A percentile compares a stretch with the other conserved stretches of the same genome.
Conservation (phyloP, 1,284 basidiomycete genomes). For the Naganishia sp. region DNA sequence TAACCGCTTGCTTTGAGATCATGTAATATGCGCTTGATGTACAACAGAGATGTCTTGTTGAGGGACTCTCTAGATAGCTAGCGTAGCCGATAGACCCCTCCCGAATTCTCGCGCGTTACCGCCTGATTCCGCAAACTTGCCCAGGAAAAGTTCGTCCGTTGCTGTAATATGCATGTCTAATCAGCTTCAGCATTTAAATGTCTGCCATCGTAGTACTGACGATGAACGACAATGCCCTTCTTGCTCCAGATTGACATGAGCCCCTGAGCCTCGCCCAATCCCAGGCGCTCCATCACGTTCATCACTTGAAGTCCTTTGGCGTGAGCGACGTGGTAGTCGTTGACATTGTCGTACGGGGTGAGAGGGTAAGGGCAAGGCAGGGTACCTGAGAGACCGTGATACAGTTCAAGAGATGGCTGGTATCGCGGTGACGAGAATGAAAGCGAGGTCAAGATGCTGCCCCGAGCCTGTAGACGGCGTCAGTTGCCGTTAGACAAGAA, state of each 20-base stretch:
- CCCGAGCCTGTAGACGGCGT: slow-evolving; percentile 33
- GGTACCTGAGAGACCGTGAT: slow-evolving; percentile 34
- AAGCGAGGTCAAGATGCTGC: slow-evolving; percentile 46
- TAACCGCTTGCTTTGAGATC: background rate
- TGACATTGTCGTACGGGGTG: slow-evolving; percentile 46
- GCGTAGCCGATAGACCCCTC: slow-evolving; percentile 30
- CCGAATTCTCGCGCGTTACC: slow-evolving; percentile 48
- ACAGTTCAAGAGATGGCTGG: slow-evolving; percentile 40
- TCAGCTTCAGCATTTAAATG: slow-evolving; percentile 10
- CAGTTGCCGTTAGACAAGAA: too few species aligned
- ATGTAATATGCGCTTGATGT: too few species aligned
- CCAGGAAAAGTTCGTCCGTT: slow-evolving; percentile 51
- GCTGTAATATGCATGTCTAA: slow-evolving; percentile 25
- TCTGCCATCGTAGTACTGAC: slow-evolving; percentile 35
- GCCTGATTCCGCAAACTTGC: slow-evolving; percentile 42
- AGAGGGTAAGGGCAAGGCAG: slow-evolving; percentile 39
- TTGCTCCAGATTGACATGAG: slow-evolving; percentile 50
- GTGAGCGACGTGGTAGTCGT: slow-evolving; percentile 44
- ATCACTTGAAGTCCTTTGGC: slow-evolving; percentile 45
- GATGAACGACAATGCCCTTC: slow-evolving; percentile 46
- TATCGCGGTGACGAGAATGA: slow-evolving; percentile 40
- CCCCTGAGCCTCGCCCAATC: slow-evolving; percentile 48
- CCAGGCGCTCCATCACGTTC: slow-evolving; percentile 47
- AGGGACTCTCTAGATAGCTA: slow-evolving; percentile 19
- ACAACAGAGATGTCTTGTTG: background rate